Evolutionary conservation across 73 alveolate genomes (phyloP), one percentile per base, ranked within the genome.

Genomic region (Vitrella brassicaformis): DNA sequence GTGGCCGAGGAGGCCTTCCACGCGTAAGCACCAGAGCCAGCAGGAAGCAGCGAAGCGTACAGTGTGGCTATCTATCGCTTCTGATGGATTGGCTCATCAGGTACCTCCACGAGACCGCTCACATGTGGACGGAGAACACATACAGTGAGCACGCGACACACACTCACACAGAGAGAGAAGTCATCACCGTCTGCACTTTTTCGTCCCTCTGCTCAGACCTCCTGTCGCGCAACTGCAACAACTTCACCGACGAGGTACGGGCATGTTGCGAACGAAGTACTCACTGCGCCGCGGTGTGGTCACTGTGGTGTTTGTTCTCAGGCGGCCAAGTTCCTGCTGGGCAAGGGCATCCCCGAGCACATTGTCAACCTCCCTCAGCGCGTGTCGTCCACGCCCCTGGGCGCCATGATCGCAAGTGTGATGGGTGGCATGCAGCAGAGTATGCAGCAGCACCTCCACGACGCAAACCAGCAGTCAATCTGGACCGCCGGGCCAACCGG

Each of bases 161-260:
- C n/a, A n/a, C n/a, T n/a, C n/a, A n/a, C n/a, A n/a, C n/a, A n/a
- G n/a, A n/a, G n/a, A n/a, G n/a, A n/a, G n/a, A n/a, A n/a, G n/a
- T n/a, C n/a, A n/a, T n/a, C n/a, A n/a, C n/a, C n/a, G n/a, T n/a
- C n/a, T n/a, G n/a, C n/a, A n/a, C n/a, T n/a, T n/a, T n/a, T n/a
- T n/a, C n/a, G n/a, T n/a, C n/a, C n/a, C n/a, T n/a, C n/a, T n/a
- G n/a, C n/a, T n/a, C n/a, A n/a, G 81, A 91, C 82, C 87, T 91
- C 67, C 78, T 89, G 66, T 71, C 78, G 46, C 84, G 87, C 73
- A 91, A 91, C 81, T 91, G 97, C 84, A 91, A 91, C 80, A 90
- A 89, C 82, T 91, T 91, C 80, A 89, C 97, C 70, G 90, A 91
- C 75, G 94, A 91, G 26, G 90, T 92, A 75, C n/a, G n/a, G n/a